phyloP scores from a whole-genome alignment of 192 early-diverging fungal genomes.

The Coemansia erecta region DNA sequence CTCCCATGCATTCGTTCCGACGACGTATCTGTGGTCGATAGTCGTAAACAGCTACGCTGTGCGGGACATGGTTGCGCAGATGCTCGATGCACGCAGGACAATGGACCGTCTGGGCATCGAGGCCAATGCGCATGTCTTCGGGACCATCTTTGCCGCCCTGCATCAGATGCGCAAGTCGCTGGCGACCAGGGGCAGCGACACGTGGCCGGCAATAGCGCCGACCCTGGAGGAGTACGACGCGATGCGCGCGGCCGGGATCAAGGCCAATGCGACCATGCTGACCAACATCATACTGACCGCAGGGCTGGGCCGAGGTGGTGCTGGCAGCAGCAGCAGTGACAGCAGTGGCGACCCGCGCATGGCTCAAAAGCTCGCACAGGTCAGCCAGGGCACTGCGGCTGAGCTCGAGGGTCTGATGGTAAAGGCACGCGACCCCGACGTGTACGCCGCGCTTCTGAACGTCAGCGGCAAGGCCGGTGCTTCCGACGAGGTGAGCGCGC shows the following conservation, averaged over 20 bases:
- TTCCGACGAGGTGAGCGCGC: conserved; percentile 15
- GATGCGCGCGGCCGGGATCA: conserved; percentile 17
- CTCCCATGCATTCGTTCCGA: conserved; percentile 11
- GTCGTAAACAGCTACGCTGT: conserved; percentile 32
- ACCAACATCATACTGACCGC: conserved; percentile 40
- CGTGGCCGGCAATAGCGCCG: conserved; percentile 15
- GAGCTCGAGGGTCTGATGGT: conserved; percentile 33
- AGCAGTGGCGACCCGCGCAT: not conserved
- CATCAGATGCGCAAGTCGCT: conserved; percentile 23
- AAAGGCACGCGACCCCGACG: conserved; percentile 25
- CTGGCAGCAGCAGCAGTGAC: not conserved
- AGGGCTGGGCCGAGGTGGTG: conserved; percentile 10
- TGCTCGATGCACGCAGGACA: conserved; percentile 22
- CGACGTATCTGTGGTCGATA: conserved; percentile 31
- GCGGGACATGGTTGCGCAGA: conserved; percentile 42
- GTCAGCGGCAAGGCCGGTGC: conserved; percentile 10
- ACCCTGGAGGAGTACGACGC: conserved; percentile 36
- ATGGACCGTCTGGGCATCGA: conserved; percentile 27
- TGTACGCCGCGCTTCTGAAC: conserved; percentile 32
- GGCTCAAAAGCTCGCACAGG: not conserved
- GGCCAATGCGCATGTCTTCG: conserved; percentile 22
- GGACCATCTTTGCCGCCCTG: conserved; percentile 38
- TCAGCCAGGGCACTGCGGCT: conserved; percentile 10
- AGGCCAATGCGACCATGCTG: conserved; percentile 28
- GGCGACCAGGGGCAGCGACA: conserved; percentile 11